Conservation (phyloP, 2,329 filamentous ascomycete species). For the Zymoseptoria brevis region DNA sequence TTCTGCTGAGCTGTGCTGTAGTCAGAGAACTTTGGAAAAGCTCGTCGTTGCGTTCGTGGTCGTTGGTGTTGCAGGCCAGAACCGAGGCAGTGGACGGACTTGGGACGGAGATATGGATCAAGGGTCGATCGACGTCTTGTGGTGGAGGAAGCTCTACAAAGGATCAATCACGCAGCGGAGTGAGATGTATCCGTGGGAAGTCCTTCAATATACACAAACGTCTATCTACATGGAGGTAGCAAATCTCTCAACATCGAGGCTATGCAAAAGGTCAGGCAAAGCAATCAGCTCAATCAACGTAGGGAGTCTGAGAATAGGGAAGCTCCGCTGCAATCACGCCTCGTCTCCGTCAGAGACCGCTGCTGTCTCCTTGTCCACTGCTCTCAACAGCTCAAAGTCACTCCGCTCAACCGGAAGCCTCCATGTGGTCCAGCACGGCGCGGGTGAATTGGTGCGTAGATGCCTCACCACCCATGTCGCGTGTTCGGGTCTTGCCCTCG, state of each 20-base stretch:
- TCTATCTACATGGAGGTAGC: background rate
- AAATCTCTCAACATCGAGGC: background rate
- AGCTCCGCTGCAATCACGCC: background rate
- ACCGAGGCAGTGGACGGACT: background rate
- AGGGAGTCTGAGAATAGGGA: background rate
- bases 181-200: background rate
- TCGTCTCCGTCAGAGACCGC: background rate
- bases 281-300: background rate
- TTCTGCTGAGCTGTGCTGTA: background rate
- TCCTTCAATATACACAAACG: background rate
- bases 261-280: background rate
- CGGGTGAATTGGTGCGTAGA: conserved; percentile 93
- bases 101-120: background rate
- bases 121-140: background rate
- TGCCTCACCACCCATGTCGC: conserved; percentile 87
- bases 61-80: background rate
- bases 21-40: background rate
- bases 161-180: too few relatives aligned
- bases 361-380: background rate
- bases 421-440: conserved; percentile 93
- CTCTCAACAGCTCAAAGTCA: background rate
- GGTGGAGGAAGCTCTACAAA: too few relatives aligned
- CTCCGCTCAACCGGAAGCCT: conserved; percentile 33
- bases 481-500: conserved; percentile 80
- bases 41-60: background rate